Conservation (phyloP, 305 asterid species). For the Plantago rigida region DNA sequence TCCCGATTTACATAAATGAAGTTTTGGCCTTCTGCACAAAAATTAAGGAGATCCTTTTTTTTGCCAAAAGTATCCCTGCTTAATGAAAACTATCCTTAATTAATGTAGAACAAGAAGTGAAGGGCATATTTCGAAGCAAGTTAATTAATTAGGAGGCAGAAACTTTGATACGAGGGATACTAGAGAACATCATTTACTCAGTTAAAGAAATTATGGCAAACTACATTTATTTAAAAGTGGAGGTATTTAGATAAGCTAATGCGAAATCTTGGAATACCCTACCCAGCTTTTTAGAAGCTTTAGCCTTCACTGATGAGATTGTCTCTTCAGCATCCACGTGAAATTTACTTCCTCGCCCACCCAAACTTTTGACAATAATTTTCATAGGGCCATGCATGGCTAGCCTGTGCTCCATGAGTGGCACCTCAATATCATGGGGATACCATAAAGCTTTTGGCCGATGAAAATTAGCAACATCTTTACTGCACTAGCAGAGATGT, state of each 20-base stretch:
- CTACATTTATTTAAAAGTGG: too few relatives aligned
- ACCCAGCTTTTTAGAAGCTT: constrained; percentile 97
- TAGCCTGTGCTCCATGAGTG: constrained; percentile 65
- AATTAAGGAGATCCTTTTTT: too few relatives aligned
- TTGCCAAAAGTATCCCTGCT: too few relatives aligned
- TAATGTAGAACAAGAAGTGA: too few relatives aligned
- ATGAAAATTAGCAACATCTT: constrained; percentile 92
- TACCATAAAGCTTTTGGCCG: constrained; percentile 95
- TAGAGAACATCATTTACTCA: too few relatives aligned
- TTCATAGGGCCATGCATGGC: constrained; percentile 79
- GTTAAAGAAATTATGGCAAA: too few relatives aligned
- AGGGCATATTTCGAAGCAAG: too few relatives aligned
- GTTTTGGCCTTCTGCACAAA: too few relatives aligned
- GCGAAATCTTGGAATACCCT: constrained; percentile 22
- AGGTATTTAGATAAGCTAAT: neutral
- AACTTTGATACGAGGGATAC: too few relatives aligned
- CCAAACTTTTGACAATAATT: constrained; percentile 92
- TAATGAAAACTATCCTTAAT: too few relatives aligned
- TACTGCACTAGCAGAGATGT: constrained; percentile 49
- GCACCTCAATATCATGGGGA: constrained; percentile 97
- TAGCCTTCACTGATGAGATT: constrained; percentile 69
- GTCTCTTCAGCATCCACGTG: constrained; percentile 91
- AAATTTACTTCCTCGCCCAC: constrained; percentile 93
- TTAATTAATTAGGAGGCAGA: too few relatives aligned
- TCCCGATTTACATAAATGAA: too few relatives aligned